Evolutionary conservation across 345 rosid species (phyloP).

Genomic region (Citrus glauca): DNA sequence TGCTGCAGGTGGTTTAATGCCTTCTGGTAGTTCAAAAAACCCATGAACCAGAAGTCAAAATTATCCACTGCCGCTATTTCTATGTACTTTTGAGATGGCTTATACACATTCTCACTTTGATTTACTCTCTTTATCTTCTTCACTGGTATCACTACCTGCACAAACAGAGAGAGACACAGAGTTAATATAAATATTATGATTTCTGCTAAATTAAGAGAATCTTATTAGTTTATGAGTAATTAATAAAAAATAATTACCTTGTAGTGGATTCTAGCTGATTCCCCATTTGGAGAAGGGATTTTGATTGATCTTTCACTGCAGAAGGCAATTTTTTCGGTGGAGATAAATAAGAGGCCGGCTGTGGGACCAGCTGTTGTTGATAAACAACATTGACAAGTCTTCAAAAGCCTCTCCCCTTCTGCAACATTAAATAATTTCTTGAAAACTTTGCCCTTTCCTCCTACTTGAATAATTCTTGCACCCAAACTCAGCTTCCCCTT

Average conservation of each 20-base stretch:
- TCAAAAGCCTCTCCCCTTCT: constrained; percentile 41
- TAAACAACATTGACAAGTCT: constrained; percentile 44
- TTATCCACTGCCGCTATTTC: constrained; percentile 6
- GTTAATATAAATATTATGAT: neutral
- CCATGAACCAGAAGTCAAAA: constrained; percentile 23
- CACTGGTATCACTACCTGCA: constrained; percentile 20
- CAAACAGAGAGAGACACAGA: neutral
- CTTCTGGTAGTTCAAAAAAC: constrained; percentile 16
- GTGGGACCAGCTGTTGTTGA: constrained; percentile 46
- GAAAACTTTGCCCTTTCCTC: constrained; percentile 40
- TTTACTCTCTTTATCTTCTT: constrained; percentile 3
- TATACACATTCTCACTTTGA: constrained; percentile 14
- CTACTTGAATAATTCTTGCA: constrained; percentile 35
- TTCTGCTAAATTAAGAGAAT: neutral
- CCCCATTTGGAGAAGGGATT: constrained; percentile 23
- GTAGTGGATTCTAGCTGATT: constrained; percentile 19
- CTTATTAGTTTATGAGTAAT: neutral
- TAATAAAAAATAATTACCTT: constrained; percentile 21
- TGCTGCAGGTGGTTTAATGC: constrained; percentile 4
- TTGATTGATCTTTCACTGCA: constrained; percentile 33
- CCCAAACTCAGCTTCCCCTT: constrained; percentile 28
- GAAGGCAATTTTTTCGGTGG: constrained; percentile 38
- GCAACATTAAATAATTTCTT: constrained; percentile 27
- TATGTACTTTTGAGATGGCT: constrained; percentile 27
- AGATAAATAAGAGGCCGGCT: constrained; percentile 45